Evolutionary conservation across 257 asterid genomes (phyloP).

Genomic region (Primulina huaijiensis): DNA sequence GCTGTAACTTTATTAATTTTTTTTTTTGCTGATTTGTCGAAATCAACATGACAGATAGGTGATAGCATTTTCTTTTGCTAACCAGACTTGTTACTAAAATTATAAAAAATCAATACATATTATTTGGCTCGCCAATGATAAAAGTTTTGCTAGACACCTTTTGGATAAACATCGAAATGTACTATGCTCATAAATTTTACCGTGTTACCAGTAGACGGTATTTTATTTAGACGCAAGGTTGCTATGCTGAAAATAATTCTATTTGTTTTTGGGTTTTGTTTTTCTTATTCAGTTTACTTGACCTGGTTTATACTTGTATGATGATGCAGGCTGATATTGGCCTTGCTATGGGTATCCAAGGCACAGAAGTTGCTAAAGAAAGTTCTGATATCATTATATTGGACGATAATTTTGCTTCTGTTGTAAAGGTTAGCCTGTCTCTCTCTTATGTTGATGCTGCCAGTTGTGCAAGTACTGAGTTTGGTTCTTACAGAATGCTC

Average conservation of each 20-base stretch:
- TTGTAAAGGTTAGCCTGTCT: constrained; percentile 73
- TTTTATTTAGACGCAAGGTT: neutral
- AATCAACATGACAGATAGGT: neutral
- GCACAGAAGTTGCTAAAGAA: constrained; percentile 99
- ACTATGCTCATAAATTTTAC: neutral
- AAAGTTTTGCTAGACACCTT: constrained; percentile 5
- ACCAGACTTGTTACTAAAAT: neutral
- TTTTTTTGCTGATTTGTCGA: constrained; percentile 1
- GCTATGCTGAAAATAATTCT: constrained; percentile 13
- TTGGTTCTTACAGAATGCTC: neutral
- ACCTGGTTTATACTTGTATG: constrained; percentile 20
- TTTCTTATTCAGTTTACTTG: constrained; percentile 11
- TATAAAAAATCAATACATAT: neutral
- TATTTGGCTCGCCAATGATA: constrained; percentile 4
- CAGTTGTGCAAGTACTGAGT: neutral
- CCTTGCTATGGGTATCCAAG: constrained; percentile 97
- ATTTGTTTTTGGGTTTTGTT: neutral
- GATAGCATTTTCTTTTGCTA: constrained; percentile 1
- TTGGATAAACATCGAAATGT: neutral
- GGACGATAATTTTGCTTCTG: constrained; percentile 92
- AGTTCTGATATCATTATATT: constrained; percentile 93
- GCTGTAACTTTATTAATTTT: neutral
- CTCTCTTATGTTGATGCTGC: constrained; percentile 3
- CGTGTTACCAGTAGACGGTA: constrained; percentile 4
- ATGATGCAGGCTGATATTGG: constrained; percentile 87